These are phyloP conservation scores for Leishmania braziliensis DNA, from an alignment of 208 protist genomes.

Conservation along the genomic window DNA sequence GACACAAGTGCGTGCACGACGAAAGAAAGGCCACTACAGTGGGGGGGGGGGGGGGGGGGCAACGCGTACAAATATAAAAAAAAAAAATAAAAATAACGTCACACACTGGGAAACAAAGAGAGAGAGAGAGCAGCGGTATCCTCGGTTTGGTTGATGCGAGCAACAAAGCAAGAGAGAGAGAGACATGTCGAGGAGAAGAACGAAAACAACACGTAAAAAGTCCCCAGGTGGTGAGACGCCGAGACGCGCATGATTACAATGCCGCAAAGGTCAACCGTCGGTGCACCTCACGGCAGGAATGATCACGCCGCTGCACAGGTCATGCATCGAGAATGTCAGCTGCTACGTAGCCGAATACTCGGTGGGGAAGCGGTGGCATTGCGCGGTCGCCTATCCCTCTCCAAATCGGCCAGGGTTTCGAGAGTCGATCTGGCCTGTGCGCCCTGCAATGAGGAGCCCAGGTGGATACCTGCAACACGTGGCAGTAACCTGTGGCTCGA, in stretches of 20 bases:
- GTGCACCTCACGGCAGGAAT: background rate
- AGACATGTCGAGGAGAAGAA: background rate
- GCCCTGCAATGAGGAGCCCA: background rate
- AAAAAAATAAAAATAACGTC: background rate
- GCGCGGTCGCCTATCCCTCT: background rate
- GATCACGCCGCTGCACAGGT: background rate
- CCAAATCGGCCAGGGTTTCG: background rate
- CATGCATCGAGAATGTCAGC: background rate
- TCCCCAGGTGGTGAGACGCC: background rate
- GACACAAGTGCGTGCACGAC: background rate
- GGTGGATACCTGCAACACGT: background rate
- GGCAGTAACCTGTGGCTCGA: background rate
- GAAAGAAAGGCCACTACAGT: no score
- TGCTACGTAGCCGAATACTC: background rate
- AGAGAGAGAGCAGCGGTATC: background rate
- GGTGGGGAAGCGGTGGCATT: background rate
- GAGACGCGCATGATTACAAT: background rate
- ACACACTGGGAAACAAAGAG: background rate
- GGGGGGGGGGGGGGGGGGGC: no score
- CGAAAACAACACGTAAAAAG: background rate
- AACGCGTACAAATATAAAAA: background rate
- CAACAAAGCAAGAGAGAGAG: background rate
- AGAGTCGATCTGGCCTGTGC: background rate
- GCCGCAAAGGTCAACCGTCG: background rate
- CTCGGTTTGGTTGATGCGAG: background rate